Evolutionary conservation across 2,329 filamentous ascomycete species (phyloP), one percentile per base, ranked within the genome.

Genomic region (Phialocephala subalpina): DNA sequence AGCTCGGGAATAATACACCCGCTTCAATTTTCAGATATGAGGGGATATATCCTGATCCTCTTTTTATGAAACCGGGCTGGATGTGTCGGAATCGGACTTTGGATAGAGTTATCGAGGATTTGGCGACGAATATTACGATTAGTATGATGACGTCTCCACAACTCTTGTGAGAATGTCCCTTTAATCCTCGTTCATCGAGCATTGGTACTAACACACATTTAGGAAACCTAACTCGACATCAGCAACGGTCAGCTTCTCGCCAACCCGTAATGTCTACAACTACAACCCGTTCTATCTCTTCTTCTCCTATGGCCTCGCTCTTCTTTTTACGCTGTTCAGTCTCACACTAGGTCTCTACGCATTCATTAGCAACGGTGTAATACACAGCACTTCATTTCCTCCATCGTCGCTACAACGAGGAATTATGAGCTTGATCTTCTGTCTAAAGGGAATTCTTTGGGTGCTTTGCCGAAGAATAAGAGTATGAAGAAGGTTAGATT

Each of bases 381-480:
- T 57, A 18, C 66, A 72, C 45, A 62, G 52, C n/a, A 70, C 60
- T 14, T 42, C 57, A 0, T 72, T 72, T 72, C 70, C 3, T 58
- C 67, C 14, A 66, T 71, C n/a, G 33, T 71, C 1, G 58, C 60
- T 18, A 67, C 63, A 11, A 71, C 67, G 1, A 33, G 69, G 29
- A 70, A 68, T 55, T 7, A n/a, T 1, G 59, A 60, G 6, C 38
- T 71, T 14, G 60, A 69, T 59, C 45, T 22, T 9, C 5, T 65
- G 18, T 22, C 40, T 2, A 36, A 35, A n/a, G 58, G 58, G 5
- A 42, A 64, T 40, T 63, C 52, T 16, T 14, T 66, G 25, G 68
- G 67, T 6, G 49, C 65, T 0, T 18, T n/a, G 8, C 59, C 62
- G 27, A 25, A 56, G 35, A 35, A 29, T 42, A 22, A 40, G 35